These are phyloP conservation scores for Phascolomyces articulosus DNA, from an alignment of 371 early-diverging fungal genomes.

Conservation along the genomic window DNA sequence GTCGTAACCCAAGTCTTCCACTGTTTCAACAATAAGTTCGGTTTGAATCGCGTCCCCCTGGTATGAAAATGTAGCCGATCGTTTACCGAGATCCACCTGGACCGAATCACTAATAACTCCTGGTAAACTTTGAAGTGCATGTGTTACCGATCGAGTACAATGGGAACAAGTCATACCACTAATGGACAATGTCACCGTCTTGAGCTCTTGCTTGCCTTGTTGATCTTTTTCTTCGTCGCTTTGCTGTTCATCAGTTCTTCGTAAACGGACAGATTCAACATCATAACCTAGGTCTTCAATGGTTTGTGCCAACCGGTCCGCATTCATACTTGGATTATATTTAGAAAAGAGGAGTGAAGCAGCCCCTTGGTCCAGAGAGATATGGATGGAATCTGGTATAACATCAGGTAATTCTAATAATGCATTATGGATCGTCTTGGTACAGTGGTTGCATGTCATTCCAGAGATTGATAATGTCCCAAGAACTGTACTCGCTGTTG, in stretches of 20 bases:
- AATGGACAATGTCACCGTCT: constrained; percentile 38
- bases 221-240: neutral
- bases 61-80: constrained; percentile 48
- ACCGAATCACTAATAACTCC: constrained; percentile 59
- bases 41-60: constrained; percentile 16
- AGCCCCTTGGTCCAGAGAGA: constrained; percentile 43
- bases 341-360: constrained; percentile 42
- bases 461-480: constrained; percentile 57
- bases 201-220: constrained; percentile 1
- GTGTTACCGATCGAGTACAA: constrained; percentile 71
- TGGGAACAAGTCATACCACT: constrained; percentile 84
- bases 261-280: constrained; percentile 27
- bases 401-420: constrained; percentile 61
- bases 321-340: constrained; percentile 7
- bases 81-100: constrained; percentile 47
- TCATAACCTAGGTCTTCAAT: constrained; percentile 75
- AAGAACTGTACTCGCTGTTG: constrained; percentile 5
- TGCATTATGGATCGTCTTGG: constrained; percentile 68
- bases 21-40: constrained; percentile 37
- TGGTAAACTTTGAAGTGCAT: constrained; percentile 34
- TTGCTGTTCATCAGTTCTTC: neutral
- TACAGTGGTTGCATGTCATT: constrained; percentile 89
- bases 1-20: constrained; percentile 73
- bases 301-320: constrained; percentile 36
- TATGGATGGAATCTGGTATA: constrained; percentile 38